Base-by-base conservation (phyloP, 2,329 filamentous ascomycete species). In the Trichoderma pleuroti region DNA sequence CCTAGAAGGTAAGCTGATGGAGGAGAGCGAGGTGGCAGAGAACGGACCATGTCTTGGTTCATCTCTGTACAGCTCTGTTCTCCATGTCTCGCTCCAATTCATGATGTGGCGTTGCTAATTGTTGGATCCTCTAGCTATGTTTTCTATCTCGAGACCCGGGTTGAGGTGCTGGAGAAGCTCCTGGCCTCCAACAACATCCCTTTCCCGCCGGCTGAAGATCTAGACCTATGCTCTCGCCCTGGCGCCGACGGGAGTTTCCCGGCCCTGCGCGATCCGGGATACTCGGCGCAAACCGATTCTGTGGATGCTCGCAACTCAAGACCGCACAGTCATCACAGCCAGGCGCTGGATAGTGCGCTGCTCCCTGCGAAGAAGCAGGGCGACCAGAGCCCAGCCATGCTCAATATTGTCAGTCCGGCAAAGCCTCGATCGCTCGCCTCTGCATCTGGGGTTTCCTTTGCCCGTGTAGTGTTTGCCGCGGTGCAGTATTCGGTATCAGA, bases 381-480 rank as follows among this genome's bases (percentile, higher is more conserved):
- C 12, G 76, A 76, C 1, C 76, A 78, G 46, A 76, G 75, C 56
- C 76, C 79, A 4, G 80, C 78, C 71, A 92, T 93, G 87, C 89
- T 93, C 24, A 93, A 92, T 28, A 91, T 94, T 28, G 91, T 93
- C 77, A 92, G 91, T 63, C 88, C 90, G 4, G 91, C 92, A 4
- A 93, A 96, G 79, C 90, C 92, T 3, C 88, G 93, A 73, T 94
- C 94, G 76, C 85, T 97, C 18, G 93, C 93, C 18, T 93, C 93
- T 0, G 92, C 93, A 1, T 94, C 93, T 2, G 95, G 94, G 18
- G 96, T 98, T 64, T 97, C 94, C 0, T 98, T 98, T 82, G 94
- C 95, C 6, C 88, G 93, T 70, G 93, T 98, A 14, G 95, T 98
- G 12, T 96, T 97, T 78, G 94, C 95, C 11, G 95, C 95, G 1